These are phyloP conservation scores for Papiliotrema nemorosa DNA, from an alignment of 1,284 basidiomycete species.

Conservation along the genomic window DNA sequence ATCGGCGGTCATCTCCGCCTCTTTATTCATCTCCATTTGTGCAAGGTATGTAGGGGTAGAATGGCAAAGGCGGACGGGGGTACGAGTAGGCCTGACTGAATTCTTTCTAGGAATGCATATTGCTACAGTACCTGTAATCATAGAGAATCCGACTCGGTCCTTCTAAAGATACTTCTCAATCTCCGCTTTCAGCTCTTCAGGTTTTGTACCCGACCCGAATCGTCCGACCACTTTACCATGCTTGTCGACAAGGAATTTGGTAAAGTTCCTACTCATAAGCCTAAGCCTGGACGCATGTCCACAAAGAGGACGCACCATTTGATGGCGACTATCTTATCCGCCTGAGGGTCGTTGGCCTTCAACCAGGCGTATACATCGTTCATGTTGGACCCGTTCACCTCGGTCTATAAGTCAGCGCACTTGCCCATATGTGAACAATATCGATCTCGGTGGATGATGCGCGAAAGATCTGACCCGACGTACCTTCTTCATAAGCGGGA, in stretches of 20 bases:
- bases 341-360: slow-evolving; percentile 55
- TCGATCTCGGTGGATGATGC: not conserved
- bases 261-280: slow-evolving; percentile 37
- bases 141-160: no score
- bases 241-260: slow-evolving; percentile 42
- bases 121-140: no score
- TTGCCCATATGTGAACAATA: not conserved
- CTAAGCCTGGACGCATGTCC: not conserved
- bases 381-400: slow-evolving; percentile 76
- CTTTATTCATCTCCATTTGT: no score
- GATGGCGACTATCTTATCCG: slow-evolving; percentile 36
- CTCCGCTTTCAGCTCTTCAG: slow-evolving; percentile 32
- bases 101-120: no score
- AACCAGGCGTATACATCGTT: slow-evolving; percentile 84
- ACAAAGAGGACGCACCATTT: slow-evolving; percentile 36
- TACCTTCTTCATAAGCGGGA: slow-evolving; percentile 74
- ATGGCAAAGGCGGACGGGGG: no score
- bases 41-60: no score
- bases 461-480: not conserved
- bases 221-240: slow-evolving; percentile 38
- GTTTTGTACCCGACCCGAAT: slow-evolving; percentile 34
- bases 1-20: no score
- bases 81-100: no score
- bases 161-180: slow-evolving; percentile 36
- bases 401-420: slow-evolving; percentile 51